phyloP scores from a whole-genome alignment of 352 stramenopile genomes.

The Globisporangium abappressorium region DNA sequence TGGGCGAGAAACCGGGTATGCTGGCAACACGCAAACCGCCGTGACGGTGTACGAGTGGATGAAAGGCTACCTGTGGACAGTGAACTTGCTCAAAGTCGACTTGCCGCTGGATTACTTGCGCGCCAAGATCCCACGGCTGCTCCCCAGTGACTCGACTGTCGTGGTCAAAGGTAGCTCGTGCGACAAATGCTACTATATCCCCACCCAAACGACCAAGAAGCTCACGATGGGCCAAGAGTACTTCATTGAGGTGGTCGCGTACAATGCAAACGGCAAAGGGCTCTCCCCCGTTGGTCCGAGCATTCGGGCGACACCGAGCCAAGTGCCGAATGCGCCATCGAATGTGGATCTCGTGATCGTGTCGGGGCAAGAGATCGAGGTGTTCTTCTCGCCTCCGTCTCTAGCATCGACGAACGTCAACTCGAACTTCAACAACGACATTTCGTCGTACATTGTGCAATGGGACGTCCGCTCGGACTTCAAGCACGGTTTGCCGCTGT shows the following conservation, averaged over 20 bases:
- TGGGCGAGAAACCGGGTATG: slow-evolving; percentile 52
- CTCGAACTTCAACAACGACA: slow-evolving; percentile 80
- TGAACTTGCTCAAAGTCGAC: slow-evolving; percentile 47
- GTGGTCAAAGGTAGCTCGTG: slow-evolving; percentile 40
- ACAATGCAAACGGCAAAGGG: slow-evolving; percentile 78
- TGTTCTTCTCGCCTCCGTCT: slow-evolving; percentile 86
- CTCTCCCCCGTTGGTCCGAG: slow-evolving; percentile 26
- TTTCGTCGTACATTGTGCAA: slow-evolving; percentile 87
- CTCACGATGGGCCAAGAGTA: slow-evolving; percentile 69
- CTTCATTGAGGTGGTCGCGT: slow-evolving; percentile 71
- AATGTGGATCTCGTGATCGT: slow-evolving; percentile 87
- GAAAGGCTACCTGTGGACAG: slow-evolving; percentile 67
- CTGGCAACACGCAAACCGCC: slow-evolving; percentile 30
- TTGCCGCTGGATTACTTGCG: slow-evolving; percentile 40
- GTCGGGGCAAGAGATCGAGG: slow-evolving; percentile 84
- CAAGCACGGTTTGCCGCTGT: slow-evolving; percentile 57
- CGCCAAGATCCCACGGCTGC: slow-evolving; percentile 54
- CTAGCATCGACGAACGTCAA: slow-evolving; percentile 48
- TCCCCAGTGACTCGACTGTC: slow-evolving; percentile 40
- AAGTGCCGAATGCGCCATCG: slow-evolving; percentile 86
- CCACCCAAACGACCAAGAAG: slow-evolving; percentile 48
- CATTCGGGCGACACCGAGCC: slow-evolving; percentile 56
- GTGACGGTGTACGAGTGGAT: slow-evolving; percentile 67
- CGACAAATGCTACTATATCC: slow-evolving; percentile 69
- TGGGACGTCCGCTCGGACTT: slow-evolving; percentile 80